Percentiles rank a stretch among this genome's conserved stretches.
phyloP scores from a whole-genome alignment of 345 rosid genomes.

The Cardamine chenopodiifolia region DNA sequence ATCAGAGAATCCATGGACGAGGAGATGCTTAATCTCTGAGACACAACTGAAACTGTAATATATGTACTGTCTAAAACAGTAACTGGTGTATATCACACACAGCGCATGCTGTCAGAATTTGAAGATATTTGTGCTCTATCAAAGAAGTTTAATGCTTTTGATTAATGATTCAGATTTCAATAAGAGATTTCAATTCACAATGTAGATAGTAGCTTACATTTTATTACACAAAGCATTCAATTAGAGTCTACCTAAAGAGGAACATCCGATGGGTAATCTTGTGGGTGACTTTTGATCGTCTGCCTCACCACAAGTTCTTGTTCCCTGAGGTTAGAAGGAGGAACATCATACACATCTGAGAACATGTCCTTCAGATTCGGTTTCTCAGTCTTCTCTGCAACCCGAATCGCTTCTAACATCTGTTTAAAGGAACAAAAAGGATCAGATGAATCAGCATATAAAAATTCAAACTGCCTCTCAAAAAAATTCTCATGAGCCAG shows the following conservation, averaged over 20 bases:
- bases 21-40: slow-evolving; percentile 44
- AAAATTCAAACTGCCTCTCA: not conserved
- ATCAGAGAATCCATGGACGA: slow-evolving; percentile 60
- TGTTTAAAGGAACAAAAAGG: slow-evolving; percentile 40
- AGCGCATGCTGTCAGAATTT: not conserved
- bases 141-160: slow-evolving; percentile 8
- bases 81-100: slow-evolving; percentile 1
- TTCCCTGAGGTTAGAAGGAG: slow-evolving; percentile 69
- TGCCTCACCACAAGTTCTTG: slow-evolving; percentile 68
- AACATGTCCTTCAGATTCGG: slow-evolving; percentile 66
- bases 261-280: slow-evolving; percentile 73
- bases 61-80: slow-evolving; percentile 6
- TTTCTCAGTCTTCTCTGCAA: slow-evolving; percentile 71
- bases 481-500: not conserved
- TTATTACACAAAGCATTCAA: slow-evolving; percentile 12
- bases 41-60: not conserved
- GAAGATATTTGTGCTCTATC: slow-evolving; percentile 10
- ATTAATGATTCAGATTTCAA: slow-evolving; percentile 13
- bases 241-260: slow-evolving; percentile 48
- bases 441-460: not conserved
- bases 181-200: not conserved
- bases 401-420: slow-evolving; percentile 74
- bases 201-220: not conserved
- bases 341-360: slow-evolving; percentile 72
- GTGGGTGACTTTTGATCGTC: slow-evolving; percentile 55